These are phyloP conservation scores for Bruguiera parviflora DNA, from an alignment of 345 rosid species.

Conservation along the genomic window DNA sequence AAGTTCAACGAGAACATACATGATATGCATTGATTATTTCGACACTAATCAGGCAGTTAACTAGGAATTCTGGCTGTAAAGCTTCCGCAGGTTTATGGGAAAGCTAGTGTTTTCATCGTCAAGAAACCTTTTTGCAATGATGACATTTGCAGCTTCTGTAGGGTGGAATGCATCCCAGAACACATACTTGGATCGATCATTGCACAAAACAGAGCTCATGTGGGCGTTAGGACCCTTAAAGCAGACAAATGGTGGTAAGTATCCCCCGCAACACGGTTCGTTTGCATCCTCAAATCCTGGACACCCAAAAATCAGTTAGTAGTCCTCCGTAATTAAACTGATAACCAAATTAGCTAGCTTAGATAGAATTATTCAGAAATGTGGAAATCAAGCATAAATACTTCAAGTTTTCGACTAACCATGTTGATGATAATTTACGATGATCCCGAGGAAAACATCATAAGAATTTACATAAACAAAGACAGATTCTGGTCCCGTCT, in stretches of 20 bases:
- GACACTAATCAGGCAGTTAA: neutral
- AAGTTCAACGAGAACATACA: too few relatives aligned
- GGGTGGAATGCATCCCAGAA: slow-evolving; percentile 65
- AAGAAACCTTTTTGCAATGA: slow-evolving; percentile 20
- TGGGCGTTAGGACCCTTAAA: slow-evolving; percentile 17
- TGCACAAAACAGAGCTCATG: slow-evolving; percentile 14
- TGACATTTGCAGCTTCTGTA: slow-evolving; percentile 40
- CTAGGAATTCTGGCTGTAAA: slow-evolving; percentile 22
- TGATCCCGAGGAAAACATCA: slow-evolving; percentile 36
- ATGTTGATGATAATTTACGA: slow-evolving; percentile 35
- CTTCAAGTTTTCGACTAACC: slow-evolving; percentile 24
- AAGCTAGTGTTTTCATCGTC: slow-evolving; percentile 35
- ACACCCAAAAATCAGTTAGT: too few relatives aligned
- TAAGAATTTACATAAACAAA: slow-evolving; percentile 52
- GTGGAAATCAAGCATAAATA: too few relatives aligned
- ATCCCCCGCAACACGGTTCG: slow-evolving; percentile 48
- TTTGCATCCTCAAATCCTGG: slow-evolving; percentile 36
- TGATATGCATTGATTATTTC: neutral
- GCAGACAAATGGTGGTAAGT: slow-evolving; percentile 45
- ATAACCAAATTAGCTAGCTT: too few relatives aligned
- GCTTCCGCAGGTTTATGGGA: slow-evolving; percentile 49
- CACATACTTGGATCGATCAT: slow-evolving; percentile 49
- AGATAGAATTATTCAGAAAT: too few relatives aligned
- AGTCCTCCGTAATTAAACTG: too few relatives aligned
- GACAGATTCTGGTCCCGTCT: slow-evolving; percentile 31